Conservation (phyloP, 2,329 filamentous ascomycete genomes). For the Huntiella abstrusa region DNA sequence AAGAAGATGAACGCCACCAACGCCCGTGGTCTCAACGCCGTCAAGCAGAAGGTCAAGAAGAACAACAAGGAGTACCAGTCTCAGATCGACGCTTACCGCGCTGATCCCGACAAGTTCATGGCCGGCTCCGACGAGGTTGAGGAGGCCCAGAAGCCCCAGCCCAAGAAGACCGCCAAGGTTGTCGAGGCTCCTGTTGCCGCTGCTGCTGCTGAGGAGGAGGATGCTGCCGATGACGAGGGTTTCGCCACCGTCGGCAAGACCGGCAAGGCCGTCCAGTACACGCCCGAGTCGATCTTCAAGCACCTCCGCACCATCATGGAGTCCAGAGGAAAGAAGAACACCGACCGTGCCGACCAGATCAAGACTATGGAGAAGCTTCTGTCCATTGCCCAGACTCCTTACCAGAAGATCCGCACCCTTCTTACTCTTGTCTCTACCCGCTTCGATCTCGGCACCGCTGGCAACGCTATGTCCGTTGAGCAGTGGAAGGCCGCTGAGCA, state of each 20-base stretch:
- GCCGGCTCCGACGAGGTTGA: constrained; percentile 55
- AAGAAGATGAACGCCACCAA: constrained; percentile 99
- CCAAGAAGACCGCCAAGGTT: constrained; percentile 24
- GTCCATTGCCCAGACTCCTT: constrained; percentile 76
- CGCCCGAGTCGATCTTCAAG: constrained; percentile 95
- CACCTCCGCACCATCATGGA: constrained; percentile 85
- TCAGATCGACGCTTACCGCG: constrained; percentile 74
- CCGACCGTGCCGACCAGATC: constrained; percentile 86
- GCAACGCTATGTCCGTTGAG: constrained; percentile 75
- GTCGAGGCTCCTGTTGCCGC: constrained; percentile 30
- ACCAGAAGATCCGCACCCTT: constrained; percentile 85
- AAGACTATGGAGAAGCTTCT: constrained; percentile 90
- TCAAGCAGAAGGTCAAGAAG: constrained; percentile 98
- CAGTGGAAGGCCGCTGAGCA: constrained; percentile 92
- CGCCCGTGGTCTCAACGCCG: constrained; percentile 81
- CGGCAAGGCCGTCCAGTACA: constrained; percentile 78
- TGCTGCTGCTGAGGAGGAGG: constrained; percentile 19
- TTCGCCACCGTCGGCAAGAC: constrained; percentile 80
- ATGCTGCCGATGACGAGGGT: constrained; percentile 56
- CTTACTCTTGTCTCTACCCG: constrained; percentile 81
- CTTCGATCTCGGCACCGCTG: constrained; percentile 69
- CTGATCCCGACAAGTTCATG: constrained; percentile 75
- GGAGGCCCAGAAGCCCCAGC: constrained; percentile 25
- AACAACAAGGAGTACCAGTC: constrained; percentile 87
- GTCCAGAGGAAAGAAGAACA: constrained; percentile 97